These are phyloP conservation scores for Neurospora sp. DNA, from an alignment of 2,329 filamentous ascomycete species.

Conservation along the genomic window DNA sequence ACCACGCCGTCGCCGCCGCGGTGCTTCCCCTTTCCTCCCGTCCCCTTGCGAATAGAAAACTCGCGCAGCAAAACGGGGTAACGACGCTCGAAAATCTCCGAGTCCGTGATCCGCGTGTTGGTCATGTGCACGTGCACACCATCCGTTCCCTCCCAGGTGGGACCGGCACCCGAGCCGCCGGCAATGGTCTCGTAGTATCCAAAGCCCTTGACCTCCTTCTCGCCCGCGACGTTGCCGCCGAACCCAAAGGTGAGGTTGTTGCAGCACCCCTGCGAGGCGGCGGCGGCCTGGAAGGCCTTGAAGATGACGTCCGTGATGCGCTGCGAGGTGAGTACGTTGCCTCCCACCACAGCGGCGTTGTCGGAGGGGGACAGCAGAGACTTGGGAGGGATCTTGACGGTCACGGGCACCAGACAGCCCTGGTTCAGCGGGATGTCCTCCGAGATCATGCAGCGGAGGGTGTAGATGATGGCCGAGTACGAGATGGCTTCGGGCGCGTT, in stretches of 20 bases:
- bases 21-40: slow-evolving; percentile 56
- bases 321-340: slow-evolving; percentile 73
- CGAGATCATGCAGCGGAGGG: slow-evolving; percentile 67
- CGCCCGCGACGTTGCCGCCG: slow-evolving; percentile 52
- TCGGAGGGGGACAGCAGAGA: slow-evolving; percentile 68
- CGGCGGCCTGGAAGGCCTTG: slow-evolving; percentile 69
- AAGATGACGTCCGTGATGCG: slow-evolving; percentile 77
- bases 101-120: slow-evolving; percentile 74
- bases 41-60: slow-evolving; percentile 55
- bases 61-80: slow-evolving; percentile 65
- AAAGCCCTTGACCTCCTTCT: slow-evolving; percentile 59
- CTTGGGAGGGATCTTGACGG: slow-evolving; percentile 61
- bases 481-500: slow-evolving; percentile 73
- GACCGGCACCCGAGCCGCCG: slow-evolving; percentile 65
- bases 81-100: slow-evolving; percentile 67
- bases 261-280: slow-evolving; percentile 69
- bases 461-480: slow-evolving; percentile 77
- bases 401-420: slow-evolving; percentile 69
- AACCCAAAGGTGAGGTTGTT: slow-evolving; percentile 84
- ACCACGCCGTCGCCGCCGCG: slow-evolving; percentile 68
- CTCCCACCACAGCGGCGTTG: slow-evolving; percentile 71
- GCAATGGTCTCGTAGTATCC: slow-evolving; percentile 84
- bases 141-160: slow-evolving; percentile 61
- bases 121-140: slow-evolving; percentile 83
- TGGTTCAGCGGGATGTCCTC: slow-evolving; percentile 82